Evolutionary conservation across 345 rosid species (phyloP).

Genomic region (Excoecaria agallocha): DNA sequence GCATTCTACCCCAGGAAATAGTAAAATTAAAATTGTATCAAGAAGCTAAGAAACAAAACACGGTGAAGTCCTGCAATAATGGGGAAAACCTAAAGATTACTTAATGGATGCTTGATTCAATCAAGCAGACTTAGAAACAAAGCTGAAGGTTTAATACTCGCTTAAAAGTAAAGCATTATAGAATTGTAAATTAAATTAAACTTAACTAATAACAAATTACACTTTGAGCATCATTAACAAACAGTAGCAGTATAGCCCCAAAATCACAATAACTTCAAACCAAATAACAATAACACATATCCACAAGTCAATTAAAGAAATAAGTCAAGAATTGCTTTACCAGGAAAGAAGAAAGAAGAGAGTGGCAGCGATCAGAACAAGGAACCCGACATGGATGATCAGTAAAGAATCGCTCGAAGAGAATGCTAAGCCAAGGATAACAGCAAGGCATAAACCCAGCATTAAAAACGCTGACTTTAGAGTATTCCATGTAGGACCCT

Average conservation of each 20-base stretch:
- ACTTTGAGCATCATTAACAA: background rate
- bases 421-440: constrained; percentile 81
- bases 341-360: constrained; percentile 85
- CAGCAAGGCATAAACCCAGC: constrained; percentile 63
- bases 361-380: constrained; percentile 59
- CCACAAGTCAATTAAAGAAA: background rate
- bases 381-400: constrained; percentile 70
- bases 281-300: background rate
- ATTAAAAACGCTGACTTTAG: constrained; percentile 68
- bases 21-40: background rate
- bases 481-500: constrained; percentile 86
- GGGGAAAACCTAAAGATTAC: background rate
- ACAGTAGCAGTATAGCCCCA: background rate
- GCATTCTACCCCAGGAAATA: background rate
- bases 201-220: background rate
- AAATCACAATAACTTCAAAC: background rate
- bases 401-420: constrained; percentile 64
- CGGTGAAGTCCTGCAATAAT: background rate
- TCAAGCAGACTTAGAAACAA: background rate
- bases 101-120: background rate
- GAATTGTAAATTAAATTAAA: background rate
- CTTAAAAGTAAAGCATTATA: background rate
- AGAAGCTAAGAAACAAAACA: background rate
- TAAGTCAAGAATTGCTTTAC: constrained; percentile 26
- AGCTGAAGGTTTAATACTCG: background rate